phyloP scores from a whole-genome alignment of 768 basidiomycete genomes.

The Rhodotorula paludigena region DNA sequence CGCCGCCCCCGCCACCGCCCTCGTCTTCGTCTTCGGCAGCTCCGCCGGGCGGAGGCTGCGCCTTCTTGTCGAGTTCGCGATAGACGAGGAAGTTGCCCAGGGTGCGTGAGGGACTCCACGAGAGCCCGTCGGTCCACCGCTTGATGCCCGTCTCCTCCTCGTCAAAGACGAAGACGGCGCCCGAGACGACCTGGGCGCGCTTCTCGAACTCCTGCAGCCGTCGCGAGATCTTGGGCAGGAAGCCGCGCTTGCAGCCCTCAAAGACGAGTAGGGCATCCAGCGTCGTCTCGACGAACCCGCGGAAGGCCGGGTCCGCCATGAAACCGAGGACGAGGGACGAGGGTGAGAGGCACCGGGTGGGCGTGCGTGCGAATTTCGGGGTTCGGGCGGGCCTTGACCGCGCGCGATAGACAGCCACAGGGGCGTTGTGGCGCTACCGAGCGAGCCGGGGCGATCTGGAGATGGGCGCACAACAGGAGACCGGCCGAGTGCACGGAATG shows the following conservation, averaged over 20 bases:
- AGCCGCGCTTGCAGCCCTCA: slow-evolving; percentile 81
- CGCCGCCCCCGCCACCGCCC: slow-evolving; percentile 45
- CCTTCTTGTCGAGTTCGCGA: slow-evolving; percentile 81
- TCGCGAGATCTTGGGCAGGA: slow-evolving; percentile 86
- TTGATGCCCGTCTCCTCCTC: slow-evolving; percentile 97
- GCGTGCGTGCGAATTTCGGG: not conserved
- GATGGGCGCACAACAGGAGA: too few species aligned
- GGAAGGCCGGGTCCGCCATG: slow-evolving; percentile 41
- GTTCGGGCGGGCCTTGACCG: too few species aligned
- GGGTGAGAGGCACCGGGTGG: slow-evolving; percentile 10
- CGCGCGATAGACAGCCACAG: too few species aligned
- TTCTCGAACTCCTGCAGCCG: slow-evolving; percentile 81
- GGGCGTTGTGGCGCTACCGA: too few species aligned
- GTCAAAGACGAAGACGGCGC: slow-evolving; percentile 94
- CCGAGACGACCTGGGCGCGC: slow-evolving; percentile 83
- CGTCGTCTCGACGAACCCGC: slow-evolving; percentile 88
- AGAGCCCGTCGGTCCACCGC: slow-evolving; percentile 83
- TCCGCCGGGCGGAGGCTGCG: not conserved
- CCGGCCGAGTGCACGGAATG: too few species aligned
- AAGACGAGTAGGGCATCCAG: slow-evolving; percentile 94
- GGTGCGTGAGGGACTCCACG: slow-evolving; percentile 89
- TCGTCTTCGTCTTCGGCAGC: not conserved
- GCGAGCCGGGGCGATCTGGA: too few species aligned
- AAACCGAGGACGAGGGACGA: not conserved
- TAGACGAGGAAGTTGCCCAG: slow-evolving; percentile 93